Evolutionary conservation across 768 basidiomycete genomes (phyloP), one percentile per base, ranked within the genome.

Genomic region (Cyathus striatus): DNA sequence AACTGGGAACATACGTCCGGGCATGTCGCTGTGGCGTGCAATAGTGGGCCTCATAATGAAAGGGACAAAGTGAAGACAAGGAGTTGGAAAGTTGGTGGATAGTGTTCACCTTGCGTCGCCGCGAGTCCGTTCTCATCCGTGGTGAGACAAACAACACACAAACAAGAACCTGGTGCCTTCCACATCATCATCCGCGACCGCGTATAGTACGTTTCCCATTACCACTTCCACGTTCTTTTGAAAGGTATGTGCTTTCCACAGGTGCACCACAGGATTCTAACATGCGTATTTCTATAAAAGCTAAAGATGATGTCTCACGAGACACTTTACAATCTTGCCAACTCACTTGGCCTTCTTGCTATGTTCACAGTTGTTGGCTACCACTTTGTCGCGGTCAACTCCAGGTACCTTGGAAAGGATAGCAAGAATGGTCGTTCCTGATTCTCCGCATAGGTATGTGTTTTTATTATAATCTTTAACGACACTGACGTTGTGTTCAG

Each of bases 341-440:
- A 91, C 63, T 69, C 79, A 22, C 80, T 94, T 14, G 93, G 93
- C 26, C 70, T 83, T 26, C 69, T 89, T 41, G 88, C 94, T 22
- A 91, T 97, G 84, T 55, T 90, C 51, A 82, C 87, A 4, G 85
- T 93, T 43, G 83, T 97, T 42, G 77, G 80, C 37, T 96, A 94
- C 64, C 94, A 97, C 67, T 79, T 95, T 54, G 69, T 97, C 40
- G 84, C 89, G 24, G 90, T 95, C 47, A 94, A 94, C 54, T 79
- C 81, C 17, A 57, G 59, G 48, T 75, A 58, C 58, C 59, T 61
- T 12, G 35, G 12, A 12, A 36, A 36, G 35, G 17, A 36, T 18
- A 18, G 17, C 35, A 36, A 30, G n/a, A n/a, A n/a, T n/a, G n/a
- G n/a, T n/a, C n/a, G n/a, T n/a, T n/a, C n/a, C n/a, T n/a, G n/a